phyloP scores from a whole-genome alignment of 164 flowering plant species.

The Buxus sempervirens region DNA sequence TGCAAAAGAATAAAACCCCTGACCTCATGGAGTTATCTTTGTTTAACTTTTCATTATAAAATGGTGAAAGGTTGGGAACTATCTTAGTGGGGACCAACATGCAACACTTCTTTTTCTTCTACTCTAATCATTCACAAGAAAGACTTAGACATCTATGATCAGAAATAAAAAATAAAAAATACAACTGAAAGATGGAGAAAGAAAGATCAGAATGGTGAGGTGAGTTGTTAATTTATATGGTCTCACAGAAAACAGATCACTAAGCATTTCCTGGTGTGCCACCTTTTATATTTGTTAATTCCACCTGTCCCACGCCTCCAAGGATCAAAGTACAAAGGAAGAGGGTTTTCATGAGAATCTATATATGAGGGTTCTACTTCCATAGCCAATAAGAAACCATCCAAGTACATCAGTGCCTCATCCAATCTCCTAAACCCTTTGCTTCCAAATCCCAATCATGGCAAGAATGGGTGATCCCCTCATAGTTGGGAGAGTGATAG shows the following conservation, averaged over 20 bases:
- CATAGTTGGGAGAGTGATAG: slow-evolving; percentile 47
- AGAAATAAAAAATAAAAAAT: not conserved
- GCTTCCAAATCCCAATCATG: slow-evolving; percentile 18
- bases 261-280: slow-evolving; percentile 15
- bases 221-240: too few species aligned
- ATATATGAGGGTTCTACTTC: slow-evolving; percentile 23
- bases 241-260: not conserved
- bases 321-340: not conserved
- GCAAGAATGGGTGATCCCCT: slow-evolving; percentile 49
- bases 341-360: slow-evolving; percentile 8
- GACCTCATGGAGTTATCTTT: slow-evolving; percentile 13
- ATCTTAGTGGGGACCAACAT: slow-evolving; percentile 10
- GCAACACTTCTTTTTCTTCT: not conserved
- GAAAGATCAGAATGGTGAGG: too few species aligned
- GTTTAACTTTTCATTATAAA: slow-evolving; percentile 1
- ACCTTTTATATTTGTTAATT: slow-evolving; percentile 5
- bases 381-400: slow-evolving; percentile 23
- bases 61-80: not conserved
- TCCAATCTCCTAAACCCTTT: not conserved
- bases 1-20: slow-evolving; percentile 17
- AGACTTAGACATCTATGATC: not conserved
- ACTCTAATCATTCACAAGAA: not conserved
- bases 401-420: slow-evolving; percentile 1
- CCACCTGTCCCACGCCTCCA: not conserved
- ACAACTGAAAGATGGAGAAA: too few species aligned